These are phyloP conservation scores for Cyclanthera cordifolia DNA, from an alignment of 306 rosid species.

Conservation along the genomic window DNA sequence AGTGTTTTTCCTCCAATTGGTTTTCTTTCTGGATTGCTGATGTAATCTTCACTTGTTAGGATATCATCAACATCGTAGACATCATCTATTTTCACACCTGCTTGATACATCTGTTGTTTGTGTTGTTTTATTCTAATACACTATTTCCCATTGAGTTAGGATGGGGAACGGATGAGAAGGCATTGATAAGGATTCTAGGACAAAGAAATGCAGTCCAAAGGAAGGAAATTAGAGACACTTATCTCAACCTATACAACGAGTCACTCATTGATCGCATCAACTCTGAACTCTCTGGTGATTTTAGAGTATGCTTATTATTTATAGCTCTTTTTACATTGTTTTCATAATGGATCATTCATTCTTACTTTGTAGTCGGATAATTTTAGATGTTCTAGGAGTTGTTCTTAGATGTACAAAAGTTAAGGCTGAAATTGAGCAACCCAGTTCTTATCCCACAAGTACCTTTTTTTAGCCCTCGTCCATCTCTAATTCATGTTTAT, in stretches of 20 bases:
- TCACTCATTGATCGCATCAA: conserved; percentile 52
- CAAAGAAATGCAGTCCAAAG: conserved; percentile 67
- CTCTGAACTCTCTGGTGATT: conserved; percentile 74
- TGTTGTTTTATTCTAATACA: background rate
- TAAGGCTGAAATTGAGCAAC: background rate
- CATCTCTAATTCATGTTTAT: background rate
- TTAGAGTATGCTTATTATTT: conserved; percentile 44
- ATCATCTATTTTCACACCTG: background rate
- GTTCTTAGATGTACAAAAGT: background rate
- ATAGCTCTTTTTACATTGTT: background rate
- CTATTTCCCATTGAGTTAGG: conserved; percentile 31
- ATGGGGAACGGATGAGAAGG: conserved; percentile 51
- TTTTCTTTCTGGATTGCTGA: background rate
- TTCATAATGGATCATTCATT: no score
- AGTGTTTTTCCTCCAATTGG: background rate
- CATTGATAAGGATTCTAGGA: conserved; percentile 54
- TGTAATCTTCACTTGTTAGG: background rate
- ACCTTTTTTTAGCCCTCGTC: background rate
- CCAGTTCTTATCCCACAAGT: background rate
- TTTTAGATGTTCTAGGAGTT: no score
- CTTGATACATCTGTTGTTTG: background rate
- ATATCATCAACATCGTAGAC: background rate
- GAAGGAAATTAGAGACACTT: conserved; percentile 56
- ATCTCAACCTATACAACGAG: conserved; percentile 62
- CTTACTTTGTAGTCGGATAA: no score